Conservation (phyloP, 768 basidiomycete species). For the Terana coerulea region DNA sequence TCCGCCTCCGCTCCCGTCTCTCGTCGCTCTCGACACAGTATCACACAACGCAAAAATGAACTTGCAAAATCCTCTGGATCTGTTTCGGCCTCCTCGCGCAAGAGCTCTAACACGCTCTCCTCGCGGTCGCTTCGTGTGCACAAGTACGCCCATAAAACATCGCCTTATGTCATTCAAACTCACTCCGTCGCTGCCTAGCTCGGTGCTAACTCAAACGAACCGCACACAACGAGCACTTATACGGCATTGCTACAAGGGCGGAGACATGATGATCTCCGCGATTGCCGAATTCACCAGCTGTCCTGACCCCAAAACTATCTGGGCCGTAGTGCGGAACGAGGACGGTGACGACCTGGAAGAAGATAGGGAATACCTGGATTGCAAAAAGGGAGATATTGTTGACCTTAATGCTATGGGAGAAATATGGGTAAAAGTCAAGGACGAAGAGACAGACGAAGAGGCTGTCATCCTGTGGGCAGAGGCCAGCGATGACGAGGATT, state of each 20-base stretch:
- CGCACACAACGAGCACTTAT: conserved; percentile 3
- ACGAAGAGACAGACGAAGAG: neutral
- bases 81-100: neutral
- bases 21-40: neutral
- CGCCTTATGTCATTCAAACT: neutral
- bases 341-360: neutral
- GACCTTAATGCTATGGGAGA: neutral
- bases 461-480: neutral
- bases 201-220: neutral
- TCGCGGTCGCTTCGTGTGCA: conserved; percentile 1
- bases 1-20: neutral
- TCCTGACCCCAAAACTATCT: neutral
- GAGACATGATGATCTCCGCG: neutral
- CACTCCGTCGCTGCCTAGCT: neutral
- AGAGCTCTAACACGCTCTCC: neutral
- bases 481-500: neutral
- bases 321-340: conserved; percentile 3
- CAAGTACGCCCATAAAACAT: conserved; percentile 1
- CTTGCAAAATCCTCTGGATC: neutral
- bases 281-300: neutral
- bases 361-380: neutral
- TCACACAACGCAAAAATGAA: neutral
- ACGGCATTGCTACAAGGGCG: neutral
- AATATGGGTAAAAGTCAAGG: neutral
- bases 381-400: neutral